A percentile compares a stretch with the other conserved stretches of the same genome.
Conservation (phyloP, 805 yeast genomes). For the Pichia scutulata region DNA sequence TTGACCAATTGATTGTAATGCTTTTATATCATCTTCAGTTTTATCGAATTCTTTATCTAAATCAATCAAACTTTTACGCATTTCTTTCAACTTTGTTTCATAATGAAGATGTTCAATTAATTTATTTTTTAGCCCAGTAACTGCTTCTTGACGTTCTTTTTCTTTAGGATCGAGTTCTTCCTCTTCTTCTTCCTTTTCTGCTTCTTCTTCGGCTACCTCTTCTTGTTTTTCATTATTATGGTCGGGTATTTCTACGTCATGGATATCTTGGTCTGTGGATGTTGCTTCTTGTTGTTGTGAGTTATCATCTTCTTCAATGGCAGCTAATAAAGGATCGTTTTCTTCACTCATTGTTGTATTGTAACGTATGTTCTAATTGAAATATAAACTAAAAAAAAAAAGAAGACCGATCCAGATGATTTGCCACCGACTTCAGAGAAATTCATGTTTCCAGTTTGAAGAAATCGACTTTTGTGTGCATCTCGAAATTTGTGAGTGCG, state of each 20-base stretch:
- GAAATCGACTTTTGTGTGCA: background rate
- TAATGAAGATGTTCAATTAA: constrained; percentile 88
- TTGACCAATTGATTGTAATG: constrained; percentile 94
- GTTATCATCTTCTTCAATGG: constrained; percentile 38
- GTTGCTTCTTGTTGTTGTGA: background rate
- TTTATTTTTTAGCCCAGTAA: constrained; percentile 73
- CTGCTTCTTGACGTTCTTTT: constrained; percentile 56
- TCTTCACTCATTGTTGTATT: constrained; percentile 33
- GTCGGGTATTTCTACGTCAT: constrained; percentile 5
- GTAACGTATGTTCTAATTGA: background rate
- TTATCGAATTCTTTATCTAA: constrained; percentile 78
- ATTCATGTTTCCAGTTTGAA: background rate
- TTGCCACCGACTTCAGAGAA: constrained; percentile 1
- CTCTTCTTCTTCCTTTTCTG: no score
- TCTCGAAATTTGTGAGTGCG: background rate
- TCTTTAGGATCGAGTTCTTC: constrained; percentile 11
- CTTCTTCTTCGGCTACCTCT: no score
- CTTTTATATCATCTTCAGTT: constrained; percentile 96
- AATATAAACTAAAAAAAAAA: background rate
- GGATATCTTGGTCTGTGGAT: constrained; percentile 7
- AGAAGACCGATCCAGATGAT: background rate
- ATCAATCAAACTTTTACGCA: constrained; percentile 76
- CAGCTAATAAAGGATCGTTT: constrained; percentile 70
- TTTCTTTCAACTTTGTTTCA: constrained; percentile 82
- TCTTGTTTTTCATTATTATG: background rate